A percentile compares a stretch with the other conserved stretches of the same genome.
These are phyloP conservation scores for Trametes sp. DNA, from an alignment of 1,284 basidiomycete genomes.

Conservation along the genomic window DNA sequence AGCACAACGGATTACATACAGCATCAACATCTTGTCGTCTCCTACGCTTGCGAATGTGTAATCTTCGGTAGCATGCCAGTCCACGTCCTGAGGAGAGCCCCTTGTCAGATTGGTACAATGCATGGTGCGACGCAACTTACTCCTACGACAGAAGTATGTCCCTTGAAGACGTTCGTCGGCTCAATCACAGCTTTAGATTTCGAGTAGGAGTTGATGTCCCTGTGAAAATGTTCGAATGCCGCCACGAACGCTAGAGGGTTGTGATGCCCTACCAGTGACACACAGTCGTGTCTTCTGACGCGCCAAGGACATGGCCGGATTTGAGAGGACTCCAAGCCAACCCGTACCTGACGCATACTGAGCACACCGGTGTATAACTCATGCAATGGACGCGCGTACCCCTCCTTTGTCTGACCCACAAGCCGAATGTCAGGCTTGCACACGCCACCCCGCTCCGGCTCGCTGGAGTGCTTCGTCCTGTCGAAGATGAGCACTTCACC, in stretches of 20 bases:
- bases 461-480: conserved; percentile 94
- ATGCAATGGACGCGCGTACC: conserved; percentile 53
- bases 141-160: conserved; percentile 90
- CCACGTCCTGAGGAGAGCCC: conserved; percentile 78
- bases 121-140: conserved; percentile 54
- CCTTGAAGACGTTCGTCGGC: conserved; percentile 84
- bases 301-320: conserved; percentile 87
- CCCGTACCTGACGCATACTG: conserved; percentile 72
- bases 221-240: conserved; percentile 40
- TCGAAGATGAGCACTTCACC: conserved; percentile 97
- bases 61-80: conserved; percentile 91
- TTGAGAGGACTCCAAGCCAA: conserved; percentile 91
- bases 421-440: conserved; percentile 93
- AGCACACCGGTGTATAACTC: not conserved
- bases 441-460: conserved; percentile 84
- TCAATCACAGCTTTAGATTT: conserved; percentile 84
- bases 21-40: conserved; percentile 93
- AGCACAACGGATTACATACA: conserved; percentile 59
- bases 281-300: conserved; percentile 95
- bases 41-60: conserved; percentile 96
- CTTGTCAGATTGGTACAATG: not conserved
- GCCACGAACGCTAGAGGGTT: not conserved
- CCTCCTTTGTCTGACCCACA: conserved; percentile 92
- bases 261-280: conserved; percentile 81
- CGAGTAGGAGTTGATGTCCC: conserved; percentile 92